Conservation (phyloP, 129 eudicot genomes). For the Flaveria brownii region DNA sequence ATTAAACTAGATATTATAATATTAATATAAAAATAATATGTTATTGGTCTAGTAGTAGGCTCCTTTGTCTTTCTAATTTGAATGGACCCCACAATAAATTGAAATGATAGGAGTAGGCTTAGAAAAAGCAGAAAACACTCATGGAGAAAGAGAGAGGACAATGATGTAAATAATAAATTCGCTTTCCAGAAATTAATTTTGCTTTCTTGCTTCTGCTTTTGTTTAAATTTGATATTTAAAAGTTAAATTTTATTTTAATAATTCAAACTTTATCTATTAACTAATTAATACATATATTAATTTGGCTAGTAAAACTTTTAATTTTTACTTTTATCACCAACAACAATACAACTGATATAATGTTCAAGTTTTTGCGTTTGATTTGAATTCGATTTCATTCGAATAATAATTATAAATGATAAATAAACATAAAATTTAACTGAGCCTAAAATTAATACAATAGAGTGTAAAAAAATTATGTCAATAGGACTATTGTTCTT, state of each 20-base stretch:
- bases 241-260: neutral
- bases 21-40: neutral
- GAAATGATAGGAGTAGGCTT: constrained; percentile 25
- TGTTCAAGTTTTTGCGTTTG: too few species aligned
- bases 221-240: neutral
- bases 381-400: too few species aligned
- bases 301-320: too few species aligned
- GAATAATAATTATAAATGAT: too few species aligned
- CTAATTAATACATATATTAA: too few species aligned
- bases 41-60: neutral
- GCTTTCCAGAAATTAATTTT: constrained; percentile 21
- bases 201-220: constrained; percentile 17
- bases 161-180: constrained; percentile 7
- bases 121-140: constrained; percentile 39
- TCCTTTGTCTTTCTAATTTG: neutral
- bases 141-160: constrained; percentile 27
- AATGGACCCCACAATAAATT: constrained; percentile 15
- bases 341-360: too few species aligned
- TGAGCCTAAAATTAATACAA: too few species aligned
- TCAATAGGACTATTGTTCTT: too few species aligned
- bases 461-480: too few species aligned
- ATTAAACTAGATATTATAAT: neutral
- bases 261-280: too few species aligned
- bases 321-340: too few species aligned
- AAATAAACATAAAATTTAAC: too few species aligned